Conservation (phyloP, 208 protist species). For the Phytomonas francai region DNA sequence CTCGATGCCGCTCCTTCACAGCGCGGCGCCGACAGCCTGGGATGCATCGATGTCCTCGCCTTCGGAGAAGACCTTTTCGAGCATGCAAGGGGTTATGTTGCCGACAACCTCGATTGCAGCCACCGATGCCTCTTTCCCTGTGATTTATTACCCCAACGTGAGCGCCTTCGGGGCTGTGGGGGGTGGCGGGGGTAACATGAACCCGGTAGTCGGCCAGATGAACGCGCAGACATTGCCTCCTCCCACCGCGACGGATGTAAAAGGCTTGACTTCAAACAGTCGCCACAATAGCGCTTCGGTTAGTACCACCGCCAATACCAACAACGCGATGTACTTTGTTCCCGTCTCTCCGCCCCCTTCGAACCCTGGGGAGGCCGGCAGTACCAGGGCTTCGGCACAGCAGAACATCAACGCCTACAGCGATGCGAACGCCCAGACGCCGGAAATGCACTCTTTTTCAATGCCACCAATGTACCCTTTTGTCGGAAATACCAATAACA, state of each 20-base stretch:
- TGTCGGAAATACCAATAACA: background rate
- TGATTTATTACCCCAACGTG: background rate
- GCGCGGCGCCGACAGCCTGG: background rate
- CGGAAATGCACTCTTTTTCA: background rate
- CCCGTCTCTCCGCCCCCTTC: too few relatives aligned
- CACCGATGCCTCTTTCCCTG: background rate
- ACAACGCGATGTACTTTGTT: too few relatives aligned
- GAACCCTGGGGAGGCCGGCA: background rate
- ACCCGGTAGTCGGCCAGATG: too few relatives aligned
- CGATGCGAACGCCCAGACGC: background rate
- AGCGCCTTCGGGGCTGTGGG: background rate
- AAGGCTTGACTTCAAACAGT: too few relatives aligned
- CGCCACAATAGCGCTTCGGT: too few relatives aligned
- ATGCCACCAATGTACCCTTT: background rate
- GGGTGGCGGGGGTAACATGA: background rate
- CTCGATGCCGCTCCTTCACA: background rate
- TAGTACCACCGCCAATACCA: too few relatives aligned
- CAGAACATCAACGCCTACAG: background rate
- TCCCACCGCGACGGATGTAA: background rate
- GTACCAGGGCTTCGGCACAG: background rate
- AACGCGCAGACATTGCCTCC: background rate
- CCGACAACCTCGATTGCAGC: background rate
- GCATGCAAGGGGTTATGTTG: background rate
- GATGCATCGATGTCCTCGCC: background rate
- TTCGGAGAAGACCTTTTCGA: background rate